phyloP scores from a whole-genome alignment of 305 asterid species.

The Fraxinus platypoda region DNA sequence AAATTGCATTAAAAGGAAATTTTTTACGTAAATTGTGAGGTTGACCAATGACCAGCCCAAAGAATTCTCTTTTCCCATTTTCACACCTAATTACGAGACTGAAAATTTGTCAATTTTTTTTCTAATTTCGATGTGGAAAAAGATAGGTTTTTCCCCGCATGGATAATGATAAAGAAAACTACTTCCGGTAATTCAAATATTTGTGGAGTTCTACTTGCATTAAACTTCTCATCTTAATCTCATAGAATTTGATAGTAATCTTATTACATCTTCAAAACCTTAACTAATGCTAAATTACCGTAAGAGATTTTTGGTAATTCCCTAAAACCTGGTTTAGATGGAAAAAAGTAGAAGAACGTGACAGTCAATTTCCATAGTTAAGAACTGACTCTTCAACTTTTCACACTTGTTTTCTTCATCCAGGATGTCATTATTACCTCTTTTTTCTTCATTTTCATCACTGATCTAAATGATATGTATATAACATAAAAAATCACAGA shows the following conservation, averaged over 20 bases:
- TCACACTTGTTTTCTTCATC: not conserved
- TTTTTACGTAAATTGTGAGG: not conserved
- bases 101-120: not conserved
- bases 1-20: not conserved
- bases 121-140: not conserved
- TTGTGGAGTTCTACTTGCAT: not conserved
- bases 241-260: not conserved
- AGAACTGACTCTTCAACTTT: conserved; percentile 10
- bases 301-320: not conserved
- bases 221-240: not conserved
- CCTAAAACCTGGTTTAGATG: not conserved
- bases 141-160: not conserved
- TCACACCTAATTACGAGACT: not conserved
- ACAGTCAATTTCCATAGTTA: conserved; percentile 24
- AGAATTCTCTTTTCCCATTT: not conserved
- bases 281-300: not conserved
- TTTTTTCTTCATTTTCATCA: not conserved
- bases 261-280: not conserved
- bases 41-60: not conserved
- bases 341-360: conserved; percentile 38
- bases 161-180: not conserved
- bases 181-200: not conserved
- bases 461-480: not conserved
- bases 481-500: not conserved
- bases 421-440: not conserved